Conservation (phyloP, 2,329 filamentous ascomycete genomes). For the Fusarium neocosmosporiellum region DNA sequence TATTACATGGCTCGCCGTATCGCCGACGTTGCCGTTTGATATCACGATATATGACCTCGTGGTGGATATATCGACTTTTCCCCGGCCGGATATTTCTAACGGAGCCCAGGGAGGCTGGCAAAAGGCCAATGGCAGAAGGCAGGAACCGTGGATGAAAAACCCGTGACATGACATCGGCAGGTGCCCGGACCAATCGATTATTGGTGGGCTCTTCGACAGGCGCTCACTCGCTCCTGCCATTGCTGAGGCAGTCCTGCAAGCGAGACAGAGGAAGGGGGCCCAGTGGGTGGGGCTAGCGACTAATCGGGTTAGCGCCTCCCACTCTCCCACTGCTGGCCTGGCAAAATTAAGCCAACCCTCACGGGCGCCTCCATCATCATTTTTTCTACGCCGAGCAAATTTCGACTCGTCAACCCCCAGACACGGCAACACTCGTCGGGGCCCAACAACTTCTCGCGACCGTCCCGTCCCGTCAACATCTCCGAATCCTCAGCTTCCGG, state of each 20-base stretch:
- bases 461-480: slow-evolving; percentile 30
- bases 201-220: slow-evolving; percentile 3
- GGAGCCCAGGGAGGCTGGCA: not conserved
- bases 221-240: slow-evolving; percentile 20
- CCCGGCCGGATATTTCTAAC: slow-evolving; percentile 9
- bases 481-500: slow-evolving; percentile 9
- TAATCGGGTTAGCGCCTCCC: slow-evolving; percentile 53
- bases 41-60: slow-evolving; percentile 20
- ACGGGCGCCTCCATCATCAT: slow-evolving; percentile 50
- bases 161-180: slow-evolving; percentile 36
- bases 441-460: slow-evolving; percentile 45
- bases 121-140: slow-evolving; percentile 19
- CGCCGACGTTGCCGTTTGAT: slow-evolving; percentile 10
- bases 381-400: slow-evolving; percentile 57
- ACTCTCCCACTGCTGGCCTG: slow-evolving; percentile 55
- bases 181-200: slow-evolving; percentile 8
- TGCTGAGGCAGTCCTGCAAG: slow-evolving; percentile 37
- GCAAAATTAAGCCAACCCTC: slow-evolving; percentile 60
- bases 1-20: slow-evolving; percentile 36
- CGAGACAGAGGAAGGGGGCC: slow-evolving; percentile 31
- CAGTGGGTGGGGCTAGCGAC: slow-evolving; percentile 31
- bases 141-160: slow-evolving; percentile 24
- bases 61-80: slow-evolving; percentile 26
- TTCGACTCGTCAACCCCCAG: slow-evolving; percentile 57
- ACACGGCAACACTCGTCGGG: slow-evolving; percentile 55